phyloP scores from a whole-genome alignment of 1,284 basidiomycete genomes.

The Ceraceosorus guamensis region DNA sequence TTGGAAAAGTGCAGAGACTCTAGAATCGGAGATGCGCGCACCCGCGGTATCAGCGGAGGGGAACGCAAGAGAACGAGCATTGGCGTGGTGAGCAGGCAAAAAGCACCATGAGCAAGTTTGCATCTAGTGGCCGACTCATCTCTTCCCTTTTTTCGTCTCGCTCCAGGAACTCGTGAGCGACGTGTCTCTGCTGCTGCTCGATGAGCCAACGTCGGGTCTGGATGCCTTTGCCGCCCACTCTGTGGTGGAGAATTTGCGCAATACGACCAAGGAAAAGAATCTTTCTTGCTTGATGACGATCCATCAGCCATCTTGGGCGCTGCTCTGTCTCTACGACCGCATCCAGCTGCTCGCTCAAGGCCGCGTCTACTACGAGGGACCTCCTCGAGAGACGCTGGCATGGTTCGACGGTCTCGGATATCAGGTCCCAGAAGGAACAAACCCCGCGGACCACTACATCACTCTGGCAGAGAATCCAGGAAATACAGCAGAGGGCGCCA shows the following conservation, averaged over 20 bases:
- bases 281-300: conserved; percentile 13
- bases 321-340: conserved; percentile 6
- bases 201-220: conserved; percentile 30
- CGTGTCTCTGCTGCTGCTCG: conserved; percentile 24
- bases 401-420: conserved; percentile 8
- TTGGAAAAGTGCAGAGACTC: conserved; percentile 26
- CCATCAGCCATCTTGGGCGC: conserved; percentile 10
- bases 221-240: conserved; percentile 26
- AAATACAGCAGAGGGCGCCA: conserved; percentile 23
- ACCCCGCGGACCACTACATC: conserved; percentile 14
- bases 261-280: conserved; percentile 4
- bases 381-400: conserved; percentile 5
- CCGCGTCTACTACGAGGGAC: conserved; percentile 12
- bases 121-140: neutral
- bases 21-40: conserved; percentile 17
- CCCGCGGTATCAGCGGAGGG: conserved; percentile 10
- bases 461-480: conserved; percentile 23
- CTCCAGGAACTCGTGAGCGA: conserved; percentile 22
- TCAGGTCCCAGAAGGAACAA: conserved; percentile 8
- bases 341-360: conserved; percentile 11
- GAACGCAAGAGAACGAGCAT: conserved; percentile 4
- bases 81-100: conserved; percentile 8
- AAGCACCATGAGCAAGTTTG: too few relatives aligned
- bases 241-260: conserved; percentile 21
- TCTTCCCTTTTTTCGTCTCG: neutral